Evolutionary conservation across 1,284 basidiomycete genomes (phyloP).

Genomic region (Tremellales sp.): DNA sequence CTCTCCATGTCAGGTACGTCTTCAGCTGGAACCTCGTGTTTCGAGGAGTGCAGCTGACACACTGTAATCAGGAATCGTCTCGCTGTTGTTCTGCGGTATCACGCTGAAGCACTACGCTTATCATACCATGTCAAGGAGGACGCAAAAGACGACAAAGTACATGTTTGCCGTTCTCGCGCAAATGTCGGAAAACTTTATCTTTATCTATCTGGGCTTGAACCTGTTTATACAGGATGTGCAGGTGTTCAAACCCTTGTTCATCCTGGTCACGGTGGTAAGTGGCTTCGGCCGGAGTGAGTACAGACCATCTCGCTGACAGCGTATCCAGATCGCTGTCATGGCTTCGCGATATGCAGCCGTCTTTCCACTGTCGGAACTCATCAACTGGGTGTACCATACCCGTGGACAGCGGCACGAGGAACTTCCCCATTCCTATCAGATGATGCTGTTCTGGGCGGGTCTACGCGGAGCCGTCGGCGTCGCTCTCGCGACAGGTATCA

Average conservation of each 20-base stretch:
- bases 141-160: conserved; percentile 93
- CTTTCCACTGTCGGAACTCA: conserved; percentile 90
- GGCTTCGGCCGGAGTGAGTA: neutral
- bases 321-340: conserved; percentile 67
- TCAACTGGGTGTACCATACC: conserved; percentile 84
- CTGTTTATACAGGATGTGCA: conserved; percentile 85
- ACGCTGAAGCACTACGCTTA: conserved; percentile 99
- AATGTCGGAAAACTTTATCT: conserved; percentile 98
- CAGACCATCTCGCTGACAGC: neutral
- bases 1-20: conserved; percentile 73
- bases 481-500: conserved; percentile 91
- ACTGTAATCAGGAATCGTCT: conserved; percentile 69
- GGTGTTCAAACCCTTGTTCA: conserved; percentile 95
- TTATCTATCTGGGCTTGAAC: conserved; percentile 95
- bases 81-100: conserved; percentile 96
- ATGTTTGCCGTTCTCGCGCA: conserved; percentile 89
- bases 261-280: conserved; percentile 70
- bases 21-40: neutral
- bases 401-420: conserved; percentile 82
- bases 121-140: conserved; percentile 95
- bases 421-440: conserved; percentile 90
- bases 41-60: neutral
- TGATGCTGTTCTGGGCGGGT: conserved; percentile 99
- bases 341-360: conserved; percentile 94
- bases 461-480: conserved; percentile 95